Conservation (phyloP, 2,329 filamentous ascomycete species). For the Daldinia eschscholtzii region DNA sequence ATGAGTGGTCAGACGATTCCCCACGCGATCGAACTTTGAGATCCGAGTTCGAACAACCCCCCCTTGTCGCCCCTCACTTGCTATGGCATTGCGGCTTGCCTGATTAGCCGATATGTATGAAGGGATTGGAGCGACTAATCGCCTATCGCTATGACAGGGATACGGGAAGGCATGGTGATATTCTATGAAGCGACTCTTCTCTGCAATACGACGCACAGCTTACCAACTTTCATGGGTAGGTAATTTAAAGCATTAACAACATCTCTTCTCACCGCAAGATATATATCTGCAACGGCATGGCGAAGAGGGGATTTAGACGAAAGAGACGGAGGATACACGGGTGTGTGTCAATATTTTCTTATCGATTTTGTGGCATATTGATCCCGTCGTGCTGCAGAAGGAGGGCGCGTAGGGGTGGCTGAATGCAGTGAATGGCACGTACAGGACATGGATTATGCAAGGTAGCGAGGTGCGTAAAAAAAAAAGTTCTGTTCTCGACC, state of each 20-base stretch:
- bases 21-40: conserved; percentile 43
- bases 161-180: conserved; percentile 29
- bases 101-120: conserved; percentile 48
- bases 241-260: conserved; percentile 18
- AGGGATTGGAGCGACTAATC: conserved; percentile 44
- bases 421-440: conserved; percentile 25
- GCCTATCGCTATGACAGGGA: conserved; percentile 40
- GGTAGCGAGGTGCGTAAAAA: conserved; percentile 26
- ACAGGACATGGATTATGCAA: conserved; percentile 27
- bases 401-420: conserved; percentile 19
- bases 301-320: conserved; percentile 17
- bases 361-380: conserved; percentile 16
- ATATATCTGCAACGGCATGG: conserved; percentile 32
- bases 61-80: conserved; percentile 41
- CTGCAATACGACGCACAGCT: conserved; percentile 30
- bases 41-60: conserved; percentile 26
- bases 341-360: conserved; percentile 8
- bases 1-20: conserved; percentile 42
- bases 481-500: conserved; percentile 31
- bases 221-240: conserved; percentile 23
- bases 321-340: conserved; percentile 13
- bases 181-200: conserved; percentile 36
- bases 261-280: conserved; percentile 41
- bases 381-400: conserved; percentile 25
- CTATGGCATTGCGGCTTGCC: conserved; percentile 32